Conservation (phyloP, 2,329 filamentous ascomycete species). For the Nakataea oryzae region DNA sequence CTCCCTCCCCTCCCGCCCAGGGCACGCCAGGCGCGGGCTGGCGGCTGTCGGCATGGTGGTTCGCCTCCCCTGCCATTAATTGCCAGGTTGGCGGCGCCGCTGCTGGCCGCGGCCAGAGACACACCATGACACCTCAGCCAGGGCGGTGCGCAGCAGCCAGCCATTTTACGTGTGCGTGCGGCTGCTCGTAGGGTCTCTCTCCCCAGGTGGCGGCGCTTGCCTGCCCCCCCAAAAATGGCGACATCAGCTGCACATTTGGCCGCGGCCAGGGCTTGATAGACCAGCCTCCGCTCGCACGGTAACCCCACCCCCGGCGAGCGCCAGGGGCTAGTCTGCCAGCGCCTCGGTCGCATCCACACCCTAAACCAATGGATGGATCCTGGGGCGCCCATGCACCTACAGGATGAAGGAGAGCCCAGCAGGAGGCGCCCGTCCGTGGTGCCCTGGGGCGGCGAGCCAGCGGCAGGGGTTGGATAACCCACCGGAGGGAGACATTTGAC, state of each 20-base stretch:
- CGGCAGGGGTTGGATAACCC: background rate
- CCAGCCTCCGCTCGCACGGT: background rate
- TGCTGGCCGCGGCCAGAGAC: background rate
- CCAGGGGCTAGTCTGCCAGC: background rate
- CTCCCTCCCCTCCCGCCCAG: no score
- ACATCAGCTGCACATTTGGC: background rate
- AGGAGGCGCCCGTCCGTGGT: no score
- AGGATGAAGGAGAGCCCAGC: no score
- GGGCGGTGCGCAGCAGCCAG: background rate
- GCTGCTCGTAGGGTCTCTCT: background rate
- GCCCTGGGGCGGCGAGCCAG: background rate
- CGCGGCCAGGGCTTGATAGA: no score
- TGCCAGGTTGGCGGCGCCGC: no score
- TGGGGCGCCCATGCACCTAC: no score
- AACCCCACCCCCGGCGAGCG: background rate
- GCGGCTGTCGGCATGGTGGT: background rate
- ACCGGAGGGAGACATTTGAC: no score
- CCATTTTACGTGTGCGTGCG: background rate
- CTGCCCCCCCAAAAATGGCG: background rate
- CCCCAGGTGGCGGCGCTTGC: no score
- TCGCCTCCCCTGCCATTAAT: background rate
- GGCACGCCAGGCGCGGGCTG: no score
- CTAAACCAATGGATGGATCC: background rate
- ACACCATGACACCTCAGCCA: background rate
- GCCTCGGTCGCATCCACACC: background rate